Conservation (phyloP, 1,284 basidiomycete species). For the Sporisorium graminicola region DNA sequence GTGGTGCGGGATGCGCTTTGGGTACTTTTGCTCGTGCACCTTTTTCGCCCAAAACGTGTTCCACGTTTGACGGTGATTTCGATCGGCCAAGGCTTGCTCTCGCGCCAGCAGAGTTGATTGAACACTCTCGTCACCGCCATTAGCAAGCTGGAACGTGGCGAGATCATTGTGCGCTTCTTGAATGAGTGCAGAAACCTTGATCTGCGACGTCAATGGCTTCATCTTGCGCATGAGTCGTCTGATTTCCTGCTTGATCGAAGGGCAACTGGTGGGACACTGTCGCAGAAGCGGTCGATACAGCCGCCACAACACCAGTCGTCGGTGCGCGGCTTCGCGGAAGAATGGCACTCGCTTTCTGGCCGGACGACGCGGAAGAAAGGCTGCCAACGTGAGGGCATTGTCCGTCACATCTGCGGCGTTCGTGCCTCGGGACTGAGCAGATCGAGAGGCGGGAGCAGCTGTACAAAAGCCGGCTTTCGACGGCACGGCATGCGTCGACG, state of each 20-base stretch:
- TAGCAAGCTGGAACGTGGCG: constrained; percentile 6
- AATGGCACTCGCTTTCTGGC: constrained; percentile 39
- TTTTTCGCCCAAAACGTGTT: constrained; percentile 23
- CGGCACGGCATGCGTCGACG: constrained; percentile 18
- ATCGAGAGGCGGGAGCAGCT: not conserved
- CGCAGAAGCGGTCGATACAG: constrained; percentile 55
- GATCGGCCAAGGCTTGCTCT: constrained; percentile 21
- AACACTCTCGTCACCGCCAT: constrained; percentile 16
- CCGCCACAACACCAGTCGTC: constrained; percentile 36
- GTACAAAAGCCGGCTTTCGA: constrained; percentile 29
- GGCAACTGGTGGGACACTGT: constrained; percentile 24
- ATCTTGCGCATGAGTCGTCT: constrained; percentile 23
- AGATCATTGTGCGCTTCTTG: constrained; percentile 20
- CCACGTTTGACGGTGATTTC: constrained; percentile 27
- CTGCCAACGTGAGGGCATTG: constrained; percentile 2
- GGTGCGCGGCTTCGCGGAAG: constrained; percentile 40
- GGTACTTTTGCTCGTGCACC: constrained; percentile 39
- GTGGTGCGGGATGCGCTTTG: constrained; percentile 48
- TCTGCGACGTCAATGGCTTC: constrained; percentile 26
- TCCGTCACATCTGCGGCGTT: not conserved
- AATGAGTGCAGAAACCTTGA: constrained; percentile 13
- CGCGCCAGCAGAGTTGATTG: not conserved
- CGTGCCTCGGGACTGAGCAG: too few relatives aligned
- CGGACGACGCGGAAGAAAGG: constrained; percentile 22
- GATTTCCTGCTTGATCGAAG: constrained; percentile 19